Percentiles rank a stretch among this genome's conserved stretches.
phyloP scores from a whole-genome alignment of 2,329 filamentous ascomycete species.

The Lecanoromycetidae sp. region DNA sequence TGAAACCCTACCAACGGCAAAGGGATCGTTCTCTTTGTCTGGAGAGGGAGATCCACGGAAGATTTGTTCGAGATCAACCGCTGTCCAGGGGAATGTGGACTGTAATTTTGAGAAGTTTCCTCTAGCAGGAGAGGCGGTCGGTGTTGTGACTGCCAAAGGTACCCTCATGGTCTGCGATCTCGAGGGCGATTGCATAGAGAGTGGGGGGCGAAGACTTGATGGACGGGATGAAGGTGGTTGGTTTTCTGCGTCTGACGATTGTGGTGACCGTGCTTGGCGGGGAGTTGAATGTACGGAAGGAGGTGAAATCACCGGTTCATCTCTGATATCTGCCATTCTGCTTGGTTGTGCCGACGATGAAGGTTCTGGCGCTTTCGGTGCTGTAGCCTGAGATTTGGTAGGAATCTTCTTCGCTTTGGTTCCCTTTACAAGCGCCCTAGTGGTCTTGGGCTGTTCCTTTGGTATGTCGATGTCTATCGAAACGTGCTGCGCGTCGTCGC shows the following conservation, averaged over 20 bases:
- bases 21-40: slow-evolving; percentile 32
- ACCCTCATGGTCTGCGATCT: slow-evolving; percentile 29
- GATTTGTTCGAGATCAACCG: slow-evolving; percentile 52
- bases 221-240: slow-evolving; percentile 58
- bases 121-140: slow-evolving; percentile 47
- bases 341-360: background rate
- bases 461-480: background rate
- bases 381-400: slow-evolving; percentile 4
- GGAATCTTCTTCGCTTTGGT: slow-evolving; percentile 26
- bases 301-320: background rate
- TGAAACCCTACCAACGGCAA: slow-evolving; percentile 32
- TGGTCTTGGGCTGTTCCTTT: background rate
- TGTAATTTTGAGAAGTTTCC: slow-evolving; percentile 30
- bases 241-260: slow-evolving; percentile 72
- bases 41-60: slow-evolving; percentile 40
- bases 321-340: background rate
- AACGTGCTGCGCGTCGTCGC: background rate
- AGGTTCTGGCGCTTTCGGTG: background rate
- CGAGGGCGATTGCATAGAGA: slow-evolving; percentile 23
- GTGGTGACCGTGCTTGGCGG: slow-evolving; percentile 55
- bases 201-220: slow-evolving; percentile 33
- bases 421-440: slow-evolving; percentile 7
- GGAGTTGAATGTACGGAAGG: slow-evolving; percentile 23
- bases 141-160: slow-evolving; percentile 33
- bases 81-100: slow-evolving; percentile 23